These are phyloP conservation scores for Phytopythium ostracodes DNA, from an alignment of 352 stramenopile genomes.

Conservation along the genomic window DNA sequence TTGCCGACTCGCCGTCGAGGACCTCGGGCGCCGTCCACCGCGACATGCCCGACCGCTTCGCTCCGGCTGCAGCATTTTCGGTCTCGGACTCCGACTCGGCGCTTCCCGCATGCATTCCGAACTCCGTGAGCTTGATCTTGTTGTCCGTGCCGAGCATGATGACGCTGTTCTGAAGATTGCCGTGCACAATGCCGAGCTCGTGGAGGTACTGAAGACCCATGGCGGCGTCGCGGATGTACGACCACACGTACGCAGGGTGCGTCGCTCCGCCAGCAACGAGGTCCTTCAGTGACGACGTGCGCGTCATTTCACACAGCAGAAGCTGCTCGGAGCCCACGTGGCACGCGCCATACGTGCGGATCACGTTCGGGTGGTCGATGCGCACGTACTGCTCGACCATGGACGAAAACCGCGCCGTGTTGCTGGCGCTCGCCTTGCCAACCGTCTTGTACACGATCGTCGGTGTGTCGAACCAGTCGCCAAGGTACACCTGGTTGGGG, in stretches of 20 bases:
- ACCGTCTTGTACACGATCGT: constrained; percentile 8
- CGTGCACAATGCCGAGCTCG: constrained; percentile 16
- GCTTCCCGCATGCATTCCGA: constrained; percentile 11
- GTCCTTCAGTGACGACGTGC: constrained; percentile 7
- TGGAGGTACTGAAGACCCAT: constrained; percentile 24
- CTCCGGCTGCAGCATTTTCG: background rate
- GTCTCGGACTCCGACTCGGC: background rate
- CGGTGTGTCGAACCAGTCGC: constrained; percentile 8
- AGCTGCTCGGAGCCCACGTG: constrained; percentile 15
- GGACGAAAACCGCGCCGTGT: background rate
- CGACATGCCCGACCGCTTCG: background rate
- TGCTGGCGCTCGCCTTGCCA: background rate
- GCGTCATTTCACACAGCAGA: constrained; percentile 9
- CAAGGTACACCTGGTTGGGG: constrained; percentile 8
- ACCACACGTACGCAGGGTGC: constrained; percentile 11
- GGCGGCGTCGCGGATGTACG: constrained; percentile 16
- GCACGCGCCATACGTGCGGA: constrained; percentile 21
- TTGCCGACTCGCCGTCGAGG: constrained; percentile 17
- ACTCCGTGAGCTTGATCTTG: constrained; percentile 24
- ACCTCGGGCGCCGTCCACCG: constrained; percentile 29
- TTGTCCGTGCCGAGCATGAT: constrained; percentile 17
- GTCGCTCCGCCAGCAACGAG: constrained; percentile 2
- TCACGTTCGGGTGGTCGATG: constrained; percentile 22
- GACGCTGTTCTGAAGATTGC: constrained; percentile 20
- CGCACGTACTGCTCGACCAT: constrained; percentile 5